Conservation (phyloP, 306 rosid genomes). For the Vicia sativa region DNA sequence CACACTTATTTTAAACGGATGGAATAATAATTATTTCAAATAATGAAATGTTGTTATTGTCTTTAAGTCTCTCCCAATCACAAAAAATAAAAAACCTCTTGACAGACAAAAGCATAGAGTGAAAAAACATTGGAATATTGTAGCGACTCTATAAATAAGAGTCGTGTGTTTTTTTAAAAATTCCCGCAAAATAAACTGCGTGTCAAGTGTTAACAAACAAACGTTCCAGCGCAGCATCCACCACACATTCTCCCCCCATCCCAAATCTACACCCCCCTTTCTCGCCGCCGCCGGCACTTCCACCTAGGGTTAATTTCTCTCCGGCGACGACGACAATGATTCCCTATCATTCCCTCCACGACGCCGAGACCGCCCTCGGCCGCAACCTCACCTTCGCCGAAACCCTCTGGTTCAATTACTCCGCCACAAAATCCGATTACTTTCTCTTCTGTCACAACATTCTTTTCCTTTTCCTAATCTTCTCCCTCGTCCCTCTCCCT, state of each 20-base stretch:
- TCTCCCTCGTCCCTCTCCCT: conserved; percentile 79
- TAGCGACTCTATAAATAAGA: conserved; percentile 8
- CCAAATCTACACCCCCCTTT: background rate
- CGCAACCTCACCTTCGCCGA: conserved; percentile 72
- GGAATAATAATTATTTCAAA: too few species aligned
- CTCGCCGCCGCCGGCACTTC: conserved; percentile 5
- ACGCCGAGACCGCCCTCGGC: conserved; percentile 65
- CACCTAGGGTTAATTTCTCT: conserved; percentile 17
- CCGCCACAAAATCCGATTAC: conserved; percentile 75
- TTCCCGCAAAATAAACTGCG: conserved; percentile 12
- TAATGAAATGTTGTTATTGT: too few species aligned
- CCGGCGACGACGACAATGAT: conserved; percentile 47
- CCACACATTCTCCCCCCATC: background rate
- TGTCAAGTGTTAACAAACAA: background rate
- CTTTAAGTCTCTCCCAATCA: too few species aligned
- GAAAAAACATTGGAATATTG: background rate
- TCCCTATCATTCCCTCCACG: conserved; percentile 58
- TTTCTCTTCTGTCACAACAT: conserved; percentile 81
- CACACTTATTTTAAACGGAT: too few species aligned
- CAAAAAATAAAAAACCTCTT: too few species aligned
- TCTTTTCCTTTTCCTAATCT: conserved; percentile 70
- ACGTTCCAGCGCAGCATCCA: background rate
- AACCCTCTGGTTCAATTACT: conserved; percentile 82
- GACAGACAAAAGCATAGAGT: background rate
- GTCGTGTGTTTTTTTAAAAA: background rate